Evolutionary conservation across 2,329 filamentous ascomycete genomes (phyloP), one percentile per base, ranked within the genome.

Genomic region (Westerdykella aurantiaca): DNA sequence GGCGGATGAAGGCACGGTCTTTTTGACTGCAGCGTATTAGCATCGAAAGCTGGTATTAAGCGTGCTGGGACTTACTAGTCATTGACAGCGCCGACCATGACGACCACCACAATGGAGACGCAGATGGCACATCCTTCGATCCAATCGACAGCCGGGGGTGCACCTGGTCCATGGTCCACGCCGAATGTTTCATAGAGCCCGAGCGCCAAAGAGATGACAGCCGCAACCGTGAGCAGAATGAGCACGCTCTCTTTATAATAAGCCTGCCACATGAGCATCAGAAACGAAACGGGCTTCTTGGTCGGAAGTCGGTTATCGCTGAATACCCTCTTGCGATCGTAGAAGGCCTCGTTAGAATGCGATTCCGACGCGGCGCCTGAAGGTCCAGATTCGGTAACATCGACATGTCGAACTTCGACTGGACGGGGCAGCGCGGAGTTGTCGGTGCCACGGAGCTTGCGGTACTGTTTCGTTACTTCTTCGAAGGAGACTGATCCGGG

Each of bases 231-330:
- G 46, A 88, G 69, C 5, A 88, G 68, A 33, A 88, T 82, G 33
- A 88, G 76, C 31, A 88, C 81, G 51, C 84, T 85, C 65, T 88
- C 85, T 52, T 86, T 84, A 63, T 85, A 85, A 60, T 83, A 86
- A 2, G 83, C 82, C 48, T 77, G 77, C 83, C 83, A 87, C 46
- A 82, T 73, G 6, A 86, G 60, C 45, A 69, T 71, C 54, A 79
- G 72, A 34, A 86, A 73, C 2, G 79, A 74, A 22, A 79, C 81
- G 2, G 75, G 70, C 61, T 85, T 82, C 58, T 82, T 80, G 35
- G 79, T 74, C 0, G 83, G 83, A 17, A 86, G 68, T 11, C 71
- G 66, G 53, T 86, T 86, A 50, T 76, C 74, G 37, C 76, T 73
- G 56, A 76, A 84, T 4, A 84, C 69, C 25, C 80, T 70, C 43